A percentile compares a stretch with the other conserved stretches of the same genome.
Evolutionary conservation across 1,284 basidiomycete species (phyloP).

Genomic region (Gymnopus androsaceus): DNA sequence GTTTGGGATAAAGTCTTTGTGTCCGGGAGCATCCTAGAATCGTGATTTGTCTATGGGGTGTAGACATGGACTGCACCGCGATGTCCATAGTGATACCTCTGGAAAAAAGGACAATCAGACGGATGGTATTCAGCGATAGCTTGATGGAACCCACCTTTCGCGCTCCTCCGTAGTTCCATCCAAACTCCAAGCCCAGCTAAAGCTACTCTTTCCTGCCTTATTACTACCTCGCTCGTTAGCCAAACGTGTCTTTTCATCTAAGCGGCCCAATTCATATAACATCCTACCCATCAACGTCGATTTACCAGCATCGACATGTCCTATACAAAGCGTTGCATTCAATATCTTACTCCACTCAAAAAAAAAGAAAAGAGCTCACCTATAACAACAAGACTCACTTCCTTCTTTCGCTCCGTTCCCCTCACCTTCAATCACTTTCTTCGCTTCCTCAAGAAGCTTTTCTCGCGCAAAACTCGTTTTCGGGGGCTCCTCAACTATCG

Average conservation of each 20-base stretch:
- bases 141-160: slow-evolving; percentile 64
- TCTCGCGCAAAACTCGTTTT: slow-evolving; percentile 77
- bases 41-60: slow-evolving; percentile 80
- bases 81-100: slow-evolving; percentile 99
- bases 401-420: slow-evolving; percentile 63
- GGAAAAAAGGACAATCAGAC: slow-evolving; percentile 16
- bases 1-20: slow-evolving; percentile 97
- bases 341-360: not conserved
- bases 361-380: slow-evolving; percentile 55
- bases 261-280: slow-evolving; percentile 86
- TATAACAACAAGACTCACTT: slow-evolving; percentile 88
- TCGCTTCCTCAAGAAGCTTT: slow-evolving; percentile 85
- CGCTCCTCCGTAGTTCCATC: slow-evolving; percentile 94
- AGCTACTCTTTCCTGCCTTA: slow-evolving; percentile 91
- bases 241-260: slow-evolving; percentile 83
- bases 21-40: slow-evolving; percentile 95
- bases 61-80: slow-evolving; percentile 81
- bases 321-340: slow-evolving; percentile 39
- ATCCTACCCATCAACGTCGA: slow-evolving; percentile 96
- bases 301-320: slow-evolving; percentile 98
- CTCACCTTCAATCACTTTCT: slow-evolving; percentile 52
- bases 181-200: slow-evolving; percentile 97
- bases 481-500: slow-evolving; percentile 61
- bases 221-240: slow-evolving; percentile 91
- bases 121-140: not conserved